Evolutionary conservation across 2,329 filamentous ascomycete genomes (phyloP).

Genomic region (Fusarium denticulatum): DNA sequence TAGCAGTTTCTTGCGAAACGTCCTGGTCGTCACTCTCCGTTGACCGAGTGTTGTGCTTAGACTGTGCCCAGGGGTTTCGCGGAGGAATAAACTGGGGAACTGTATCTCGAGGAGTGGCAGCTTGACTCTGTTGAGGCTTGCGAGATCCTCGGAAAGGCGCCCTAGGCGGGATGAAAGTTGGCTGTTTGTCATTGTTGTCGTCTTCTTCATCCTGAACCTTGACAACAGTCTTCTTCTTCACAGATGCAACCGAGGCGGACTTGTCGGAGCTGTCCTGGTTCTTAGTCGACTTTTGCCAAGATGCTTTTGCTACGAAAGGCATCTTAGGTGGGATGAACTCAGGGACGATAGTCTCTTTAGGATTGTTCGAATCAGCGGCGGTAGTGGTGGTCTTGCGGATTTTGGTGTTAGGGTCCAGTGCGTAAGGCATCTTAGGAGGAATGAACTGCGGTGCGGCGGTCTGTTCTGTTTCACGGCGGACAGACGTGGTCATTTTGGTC

Average conservation of each 20-base stretch:
- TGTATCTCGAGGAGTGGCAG: constrained; percentile 10
- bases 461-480: constrained; percentile 8
- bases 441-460: constrained; percentile 23
- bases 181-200: not conserved
- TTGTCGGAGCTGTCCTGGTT: not conserved
- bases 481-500: constrained; percentile 13
- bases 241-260: constrained; percentile 4
- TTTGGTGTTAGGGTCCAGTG: constrained; percentile 24
- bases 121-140: constrained; percentile 5
- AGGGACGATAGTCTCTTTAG: constrained; percentile 8
- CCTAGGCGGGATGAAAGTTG: constrained; percentile 25
- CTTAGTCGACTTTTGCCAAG: not conserved
- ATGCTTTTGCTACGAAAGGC: constrained; percentile 24
- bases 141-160: constrained; percentile 14
- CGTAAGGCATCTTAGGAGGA: constrained; percentile 22
- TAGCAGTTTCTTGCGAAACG: not conserved
- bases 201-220: not conserved
- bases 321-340: constrained; percentile 32
- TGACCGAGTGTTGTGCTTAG: constrained; percentile 17
- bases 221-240: constrained; percentile 15
- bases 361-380: not conserved
- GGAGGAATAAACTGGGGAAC: constrained; percentile 13
- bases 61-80: constrained; percentile 13
- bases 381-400: constrained; percentile 8
- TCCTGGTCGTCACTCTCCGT: not conserved